Conservation (phyloP, 495 filamentous ascomycete genomes). For the Thozetella sp. region DNA sequence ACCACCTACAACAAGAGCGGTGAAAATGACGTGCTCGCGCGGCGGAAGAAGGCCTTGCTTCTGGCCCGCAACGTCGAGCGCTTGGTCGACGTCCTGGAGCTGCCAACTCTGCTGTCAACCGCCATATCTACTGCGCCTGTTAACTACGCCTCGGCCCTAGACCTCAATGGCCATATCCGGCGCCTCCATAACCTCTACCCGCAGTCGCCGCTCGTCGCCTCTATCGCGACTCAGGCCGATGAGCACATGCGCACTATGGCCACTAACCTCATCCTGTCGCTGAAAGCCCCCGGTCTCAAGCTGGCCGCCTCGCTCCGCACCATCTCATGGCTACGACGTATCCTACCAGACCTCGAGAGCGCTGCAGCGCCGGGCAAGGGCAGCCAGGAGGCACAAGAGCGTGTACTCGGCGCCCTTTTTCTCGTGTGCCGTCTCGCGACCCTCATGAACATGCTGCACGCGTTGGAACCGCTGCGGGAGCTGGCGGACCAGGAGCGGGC, state of each 20-base stretch:
- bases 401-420: slow-evolving; percentile 77
- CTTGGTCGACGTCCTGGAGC: slow-evolving; percentile 86
- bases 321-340: slow-evolving; percentile 86
- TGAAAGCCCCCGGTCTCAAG: slow-evolving; percentile 79
- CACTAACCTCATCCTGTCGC: slow-evolving; percentile 74
- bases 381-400: slow-evolving; percentile 53
- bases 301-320: slow-evolving; percentile 90
- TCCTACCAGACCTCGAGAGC: slow-evolving; percentile 76
- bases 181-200: slow-evolving; percentile 83
- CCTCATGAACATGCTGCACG: slow-evolving; percentile 77
- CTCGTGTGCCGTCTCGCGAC: slow-evolving; percentile 84
- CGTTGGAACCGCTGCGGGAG: slow-evolving; percentile 82
- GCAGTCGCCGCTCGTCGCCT: slow-evolving; percentile 70
- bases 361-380: slow-evolving; percentile 41
- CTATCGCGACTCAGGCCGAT: slow-evolving; percentile 78
- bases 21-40: slow-evolving; percentile 70
- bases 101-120: slow-evolving; percentile 83
- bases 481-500: slow-evolving; percentile 86
- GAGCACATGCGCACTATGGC: slow-evolving; percentile 90
- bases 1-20: slow-evolving; percentile 76
- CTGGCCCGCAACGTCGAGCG: slow-evolving; percentile 87
- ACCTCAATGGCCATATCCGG: slow-evolving; percentile 92
- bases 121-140: slow-evolving; percentile 44
- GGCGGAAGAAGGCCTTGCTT: slow-evolving; percentile 81
- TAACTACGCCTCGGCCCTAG: slow-evolving; percentile 88